Evolutionary conservation across 768 basidiomycete species (phyloP).

Genomic region (Candolleomyces efflorescens): DNA sequence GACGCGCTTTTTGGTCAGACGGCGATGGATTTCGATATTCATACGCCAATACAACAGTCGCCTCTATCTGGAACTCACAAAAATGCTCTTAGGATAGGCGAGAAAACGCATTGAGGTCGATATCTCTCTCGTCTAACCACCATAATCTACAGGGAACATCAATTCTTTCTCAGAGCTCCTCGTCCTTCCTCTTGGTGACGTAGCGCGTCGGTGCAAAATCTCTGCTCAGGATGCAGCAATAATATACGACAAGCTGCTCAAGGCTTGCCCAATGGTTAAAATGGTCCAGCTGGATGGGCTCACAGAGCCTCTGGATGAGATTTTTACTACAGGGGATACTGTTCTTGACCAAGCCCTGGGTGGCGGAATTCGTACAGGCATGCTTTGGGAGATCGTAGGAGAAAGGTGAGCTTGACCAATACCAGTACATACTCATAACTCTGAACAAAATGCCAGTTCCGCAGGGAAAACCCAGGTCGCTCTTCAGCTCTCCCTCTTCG

Average conservation of each 20-base stretch:
- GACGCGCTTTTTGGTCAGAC: background rate
- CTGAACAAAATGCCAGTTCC: slow-evolving; percentile 46
- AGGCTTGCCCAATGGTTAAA: background rate
- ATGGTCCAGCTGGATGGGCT: background rate
- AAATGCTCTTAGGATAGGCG: background rate
- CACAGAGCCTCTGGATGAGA: slow-evolving; percentile 24
- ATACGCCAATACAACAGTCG: background rate
- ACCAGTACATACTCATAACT: background rate
- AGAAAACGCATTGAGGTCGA: background rate
- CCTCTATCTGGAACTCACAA: background rate
- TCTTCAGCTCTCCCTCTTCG: slow-evolving; percentile 74
- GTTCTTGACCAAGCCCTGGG: slow-evolving; percentile 66
- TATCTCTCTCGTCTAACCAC: background rate
- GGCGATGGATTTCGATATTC: background rate
- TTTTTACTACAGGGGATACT: slow-evolving; percentile 71
- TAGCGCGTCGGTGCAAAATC: slow-evolving; percentile 4
- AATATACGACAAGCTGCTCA: slow-evolving; percentile 6
- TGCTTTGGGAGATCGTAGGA: slow-evolving; percentile 85
- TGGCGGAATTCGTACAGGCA: slow-evolving; percentile 75
- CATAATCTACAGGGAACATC: background rate
- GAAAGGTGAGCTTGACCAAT: slow-evolving; percentile 62
- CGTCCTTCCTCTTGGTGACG: slow-evolving; percentile 4
- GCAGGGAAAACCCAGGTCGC: slow-evolving; percentile 94
- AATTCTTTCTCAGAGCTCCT: slow-evolving; percentile 3
- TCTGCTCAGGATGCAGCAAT: slow-evolving; percentile 5